These are phyloP conservation scores for Lachnellula subtilissima DNA, from an alignment of 2,329 filamentous ascomycete genomes.

Conservation along the genomic window DNA sequence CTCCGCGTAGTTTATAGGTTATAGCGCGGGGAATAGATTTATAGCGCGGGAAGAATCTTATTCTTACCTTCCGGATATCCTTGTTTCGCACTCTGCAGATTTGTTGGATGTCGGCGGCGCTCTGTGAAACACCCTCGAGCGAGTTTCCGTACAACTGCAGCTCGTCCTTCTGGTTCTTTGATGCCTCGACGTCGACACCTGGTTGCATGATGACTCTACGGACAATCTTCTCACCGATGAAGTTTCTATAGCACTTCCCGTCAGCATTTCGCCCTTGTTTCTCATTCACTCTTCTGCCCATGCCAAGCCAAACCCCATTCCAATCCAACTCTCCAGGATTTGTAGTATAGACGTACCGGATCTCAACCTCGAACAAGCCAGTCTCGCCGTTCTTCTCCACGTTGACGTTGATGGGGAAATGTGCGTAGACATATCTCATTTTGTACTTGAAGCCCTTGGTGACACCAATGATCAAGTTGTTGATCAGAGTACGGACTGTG, in stretches of 20 bases:
- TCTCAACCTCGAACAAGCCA: constrained; percentile 86
- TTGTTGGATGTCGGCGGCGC: constrained; percentile 98
- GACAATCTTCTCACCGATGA: constrained; percentile 99
- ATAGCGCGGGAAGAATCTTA: not conserved
- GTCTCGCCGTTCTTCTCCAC: constrained; percentile 94
- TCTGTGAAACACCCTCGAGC: constrained; percentile 95
- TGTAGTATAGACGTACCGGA: constrained; percentile 64
- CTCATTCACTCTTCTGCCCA: not conserved
- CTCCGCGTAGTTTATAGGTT: not conserved
- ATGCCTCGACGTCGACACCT: constrained; percentile 87
- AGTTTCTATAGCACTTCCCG: constrained; percentile 62
- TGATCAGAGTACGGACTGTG: constrained; percentile 95
- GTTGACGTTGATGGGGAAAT: constrained; percentile 99
- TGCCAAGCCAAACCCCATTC: not conserved
- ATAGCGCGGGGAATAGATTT: not conserved
- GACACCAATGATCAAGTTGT: constrained; percentile 97
- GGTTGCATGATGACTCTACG: constrained; percentile 83
- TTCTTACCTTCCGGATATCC: constrained; percentile 96
- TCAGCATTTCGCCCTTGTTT: constrained; percentile 30
- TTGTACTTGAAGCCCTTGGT: constrained; percentile 99
- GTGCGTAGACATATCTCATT: constrained; percentile 99
- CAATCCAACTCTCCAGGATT: not conserved
- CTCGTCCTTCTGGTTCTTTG: constrained; percentile 96
- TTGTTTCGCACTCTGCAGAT: constrained; percentile 99
- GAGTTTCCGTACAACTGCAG: constrained; percentile 90